phyloP scores from a whole-genome alignment of 306 rosid genomes.

The Ormosia emarginata region DNA sequence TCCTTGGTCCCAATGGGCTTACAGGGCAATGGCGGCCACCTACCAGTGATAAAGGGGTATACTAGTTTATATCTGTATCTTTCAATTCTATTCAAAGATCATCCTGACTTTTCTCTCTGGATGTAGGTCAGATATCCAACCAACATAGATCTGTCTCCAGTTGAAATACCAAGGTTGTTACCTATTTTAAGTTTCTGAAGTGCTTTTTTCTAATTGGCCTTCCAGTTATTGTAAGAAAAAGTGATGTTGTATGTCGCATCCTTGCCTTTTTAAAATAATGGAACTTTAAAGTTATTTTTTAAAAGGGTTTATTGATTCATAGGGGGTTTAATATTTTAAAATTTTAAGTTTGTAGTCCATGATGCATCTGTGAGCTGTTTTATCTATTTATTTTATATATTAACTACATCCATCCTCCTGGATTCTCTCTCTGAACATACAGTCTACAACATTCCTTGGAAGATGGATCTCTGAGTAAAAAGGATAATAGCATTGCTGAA shows the following conservation, averaged over 20 bases:
- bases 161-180: conserved; percentile 73
- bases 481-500: conserved; percentile 41
- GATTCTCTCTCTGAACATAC: conserved; percentile 30
- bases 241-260: not conserved
- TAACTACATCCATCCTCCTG: conserved; percentile 3
- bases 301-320: conserved; percentile 10
- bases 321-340: conserved; percentile 1
- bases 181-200: conserved; percentile 13
- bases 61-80: conserved; percentile 18
- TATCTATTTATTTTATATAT: conserved; percentile 5
- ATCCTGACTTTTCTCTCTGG: conserved; percentile 43
- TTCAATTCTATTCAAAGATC: conserved; percentile 23
- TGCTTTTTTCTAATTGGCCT: not conserved
- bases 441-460: conserved; percentile 58
- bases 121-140: conserved; percentile 87
- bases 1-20: conserved; percentile 87
- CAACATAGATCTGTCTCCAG: conserved; percentile 64
- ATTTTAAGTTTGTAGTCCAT: not conserved
- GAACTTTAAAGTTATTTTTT: not conserved
- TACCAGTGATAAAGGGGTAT: conserved; percentile 69
- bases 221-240: not conserved
- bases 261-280: not conserved
- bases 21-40: conserved; percentile 79
- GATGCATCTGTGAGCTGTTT: not conserved
- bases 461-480: conserved; percentile 31